A percentile compares a stretch with the other conserved stretches of the same genome.
These are phyloP conservation scores for Alternaria triticina DNA, from an alignment of 2,329 filamentous ascomycete genomes.

Conservation along the genomic window DNA sequence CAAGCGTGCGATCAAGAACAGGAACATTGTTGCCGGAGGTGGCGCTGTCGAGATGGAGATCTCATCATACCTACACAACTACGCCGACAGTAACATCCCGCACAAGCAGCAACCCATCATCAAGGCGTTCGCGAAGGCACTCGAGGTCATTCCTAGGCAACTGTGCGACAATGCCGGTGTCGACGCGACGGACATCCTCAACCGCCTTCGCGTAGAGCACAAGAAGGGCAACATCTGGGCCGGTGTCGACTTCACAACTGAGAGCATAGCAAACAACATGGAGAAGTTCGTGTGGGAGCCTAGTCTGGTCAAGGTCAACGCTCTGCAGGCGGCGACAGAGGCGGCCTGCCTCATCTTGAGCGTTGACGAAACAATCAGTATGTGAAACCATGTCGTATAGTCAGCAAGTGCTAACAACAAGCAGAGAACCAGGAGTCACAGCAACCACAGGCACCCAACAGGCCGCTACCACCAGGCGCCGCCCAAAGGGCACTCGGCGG, in stretches of 20 bases:
- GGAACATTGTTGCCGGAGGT: constrained; percentile 91
- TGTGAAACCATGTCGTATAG: constrained; percentile 23
- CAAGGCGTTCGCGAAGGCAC: constrained; percentile 95
- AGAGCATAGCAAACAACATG: constrained; percentile 94
- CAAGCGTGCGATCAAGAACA: constrained; percentile 95
- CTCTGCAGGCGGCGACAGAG: constrained; percentile 93
- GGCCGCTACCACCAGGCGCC: constrained; percentile 68
- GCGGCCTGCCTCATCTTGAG: constrained; percentile 93
- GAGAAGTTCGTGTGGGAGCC: constrained; percentile 98
- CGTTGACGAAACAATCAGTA: constrained; percentile 96
- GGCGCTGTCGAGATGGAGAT: constrained; percentile 97
- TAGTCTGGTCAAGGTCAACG: constrained; percentile 93
- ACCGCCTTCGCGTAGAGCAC: constrained; percentile 94
- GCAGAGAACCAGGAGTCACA: constrained; percentile 88
- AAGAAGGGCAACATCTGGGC: constrained; percentile 92
- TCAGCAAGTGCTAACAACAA: constrained; percentile 21
- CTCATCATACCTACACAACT: constrained; percentile 89
- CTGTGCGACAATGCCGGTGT: constrained; percentile 99
- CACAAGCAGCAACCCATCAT: constrained; percentile 98
- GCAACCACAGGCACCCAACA: constrained; percentile 78
- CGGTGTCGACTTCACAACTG: constrained; percentile 91
- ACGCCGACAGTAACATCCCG: constrained; percentile 88
- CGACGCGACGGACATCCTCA: constrained; percentile 96
- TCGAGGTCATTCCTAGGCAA: constrained; percentile 95
- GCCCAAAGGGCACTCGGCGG: constrained; percentile 87